These are phyloP conservation scores for Lasiodiplodia theobromae DNA, from an alignment of 2,329 filamentous ascomycete genomes.

Conservation along the genomic window DNA sequence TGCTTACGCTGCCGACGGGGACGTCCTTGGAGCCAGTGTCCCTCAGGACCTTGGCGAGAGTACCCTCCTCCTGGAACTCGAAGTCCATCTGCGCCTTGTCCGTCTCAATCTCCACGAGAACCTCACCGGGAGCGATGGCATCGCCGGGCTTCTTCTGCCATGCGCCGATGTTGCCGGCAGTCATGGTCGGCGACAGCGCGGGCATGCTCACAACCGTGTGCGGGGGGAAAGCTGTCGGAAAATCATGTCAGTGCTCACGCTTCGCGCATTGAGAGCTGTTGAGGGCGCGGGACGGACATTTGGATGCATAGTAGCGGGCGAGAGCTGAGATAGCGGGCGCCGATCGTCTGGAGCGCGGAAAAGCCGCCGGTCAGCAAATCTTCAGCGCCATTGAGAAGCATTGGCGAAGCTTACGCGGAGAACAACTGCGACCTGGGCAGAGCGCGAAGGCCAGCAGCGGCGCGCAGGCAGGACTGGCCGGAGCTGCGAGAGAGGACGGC, in stretches of 20 bases:
- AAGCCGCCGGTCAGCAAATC: constrained; percentile 39
- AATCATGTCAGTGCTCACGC: constrained; percentile 15
- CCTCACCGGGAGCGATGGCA: constrained; percentile 85
- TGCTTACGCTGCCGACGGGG: constrained; percentile 83
- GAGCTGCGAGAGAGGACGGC: constrained; percentile 55
- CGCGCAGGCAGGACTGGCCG: constrained; percentile 51
- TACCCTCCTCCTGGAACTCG: constrained; percentile 98
- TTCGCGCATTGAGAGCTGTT: constrained; percentile 29
- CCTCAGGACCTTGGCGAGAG: constrained; percentile 92
- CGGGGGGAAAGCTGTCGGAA: constrained; percentile 79
- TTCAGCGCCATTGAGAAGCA: constrained; percentile 6
- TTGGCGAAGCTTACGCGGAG: constrained; percentile 27
- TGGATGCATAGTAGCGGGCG: constrained; percentile 72
- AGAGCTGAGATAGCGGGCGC: constrained; percentile 65
- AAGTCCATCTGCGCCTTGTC: constrained; percentile 99
- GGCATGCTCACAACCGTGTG: constrained; percentile 98
- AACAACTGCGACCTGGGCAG: constrained; percentile 46
- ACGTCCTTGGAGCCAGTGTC: constrained; percentile 94
- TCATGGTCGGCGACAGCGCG: constrained; percentile 97
- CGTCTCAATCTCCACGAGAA: constrained; percentile 97
- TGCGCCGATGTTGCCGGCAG: constrained; percentile 89
- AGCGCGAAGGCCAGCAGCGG: constrained; percentile 53
- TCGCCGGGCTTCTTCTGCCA: constrained; percentile 99
- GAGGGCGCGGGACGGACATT: constrained; percentile 59
- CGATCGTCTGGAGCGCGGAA: constrained; percentile 43